Evolutionary conservation across 2,329 filamentous ascomycete species (phyloP).

Genomic region (Trichoderma breve): DNA sequence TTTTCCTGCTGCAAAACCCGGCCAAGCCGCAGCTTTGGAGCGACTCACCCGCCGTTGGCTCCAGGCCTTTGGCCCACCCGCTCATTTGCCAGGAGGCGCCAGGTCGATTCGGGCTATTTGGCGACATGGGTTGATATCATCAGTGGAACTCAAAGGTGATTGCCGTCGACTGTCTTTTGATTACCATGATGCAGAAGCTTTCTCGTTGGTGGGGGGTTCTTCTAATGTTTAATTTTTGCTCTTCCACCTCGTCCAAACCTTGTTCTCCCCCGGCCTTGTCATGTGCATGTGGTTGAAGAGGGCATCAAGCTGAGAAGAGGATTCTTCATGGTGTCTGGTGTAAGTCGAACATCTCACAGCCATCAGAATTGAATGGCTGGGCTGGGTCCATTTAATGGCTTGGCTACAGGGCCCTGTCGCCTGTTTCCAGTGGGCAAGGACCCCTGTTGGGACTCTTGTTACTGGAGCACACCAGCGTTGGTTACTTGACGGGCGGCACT

Average conservation of each 20-base stretch:
- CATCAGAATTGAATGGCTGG: too few species aligned
- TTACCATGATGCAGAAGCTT: not conserved
- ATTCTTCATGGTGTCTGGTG: not conserved
- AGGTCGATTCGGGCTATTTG: constrained; percentile 12
- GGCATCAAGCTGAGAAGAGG: not conserved
- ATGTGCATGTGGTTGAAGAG: not conserved
- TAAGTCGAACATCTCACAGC: not conserved
- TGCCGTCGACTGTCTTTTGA: not conserved
- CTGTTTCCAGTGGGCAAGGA: constrained; percentile 10
- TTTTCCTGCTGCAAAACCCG: not conserved
- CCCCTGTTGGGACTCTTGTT: not conserved
- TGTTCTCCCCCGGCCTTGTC: not conserved
- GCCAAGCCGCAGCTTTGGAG: not conserved
- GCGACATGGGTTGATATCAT: constrained; percentile 4
- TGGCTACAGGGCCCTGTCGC: constrained; percentile 1
- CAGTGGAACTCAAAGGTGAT: constrained; percentile 6
- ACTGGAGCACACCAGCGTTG: not conserved
- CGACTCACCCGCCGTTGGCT: not conserved
- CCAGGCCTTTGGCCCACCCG: constrained; percentile 15
- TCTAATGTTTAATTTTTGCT: not conserved
- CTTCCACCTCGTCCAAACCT: not conserved
- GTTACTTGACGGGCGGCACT: not conserved
- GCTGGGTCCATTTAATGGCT: not conserved
- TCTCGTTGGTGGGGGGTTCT: not conserved
- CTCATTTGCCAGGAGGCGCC: constrained; percentile 14